phyloP scores from a whole-genome alignment of 2,329 filamentous ascomycete genomes.

The Tolypocladium inflatum region DNA sequence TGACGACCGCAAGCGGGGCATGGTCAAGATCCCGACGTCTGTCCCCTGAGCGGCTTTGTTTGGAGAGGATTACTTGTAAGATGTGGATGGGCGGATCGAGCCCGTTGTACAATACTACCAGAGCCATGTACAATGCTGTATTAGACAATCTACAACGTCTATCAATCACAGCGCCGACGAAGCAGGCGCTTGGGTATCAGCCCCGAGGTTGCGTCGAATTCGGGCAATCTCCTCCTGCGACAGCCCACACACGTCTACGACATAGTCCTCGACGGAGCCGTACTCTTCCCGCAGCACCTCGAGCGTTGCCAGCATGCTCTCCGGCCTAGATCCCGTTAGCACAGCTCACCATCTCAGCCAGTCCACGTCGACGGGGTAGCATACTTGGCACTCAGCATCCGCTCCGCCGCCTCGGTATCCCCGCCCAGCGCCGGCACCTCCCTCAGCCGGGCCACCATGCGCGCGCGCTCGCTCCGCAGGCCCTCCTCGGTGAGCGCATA shows the following conservation, averaged over 20 bases:
- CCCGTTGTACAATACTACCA: conserved; percentile 2
- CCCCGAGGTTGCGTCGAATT: conserved; percentile 37
- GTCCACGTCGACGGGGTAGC: conserved; percentile 5
- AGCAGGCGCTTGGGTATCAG: background rate
- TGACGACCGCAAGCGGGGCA: conserved; percentile 52
- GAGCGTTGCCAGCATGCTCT: conserved; percentile 38
- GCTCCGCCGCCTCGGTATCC: conserved; percentile 31
- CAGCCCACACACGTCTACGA: conserved; percentile 48
- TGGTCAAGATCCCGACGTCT: conserved; percentile 57
- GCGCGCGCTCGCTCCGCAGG: conserved; percentile 40
- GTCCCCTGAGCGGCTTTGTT: conserved; percentile 34
- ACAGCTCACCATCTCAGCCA: background rate
- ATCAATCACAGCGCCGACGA: background rate
- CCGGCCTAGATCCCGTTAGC: conserved; percentile 21
- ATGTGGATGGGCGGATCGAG: background rate
- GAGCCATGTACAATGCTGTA: conserved; percentile 4
- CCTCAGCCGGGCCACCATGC: conserved; percentile 40
- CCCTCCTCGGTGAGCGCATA: conserved; percentile 59
- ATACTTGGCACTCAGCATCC: conserved; percentile 35
- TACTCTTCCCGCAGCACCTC: conserved; percentile 48
- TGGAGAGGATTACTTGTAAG: conserved; percentile 2
- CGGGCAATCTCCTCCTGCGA: conserved; percentile 42
- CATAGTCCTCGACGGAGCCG: conserved; percentile 55
- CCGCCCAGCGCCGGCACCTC: conserved; percentile 38
- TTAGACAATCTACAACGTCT: background rate